These are phyloP conservation scores for Osmanthus fragrans DNA, from an alignment of 257 asterid species.

Conservation along the genomic window DNA sequence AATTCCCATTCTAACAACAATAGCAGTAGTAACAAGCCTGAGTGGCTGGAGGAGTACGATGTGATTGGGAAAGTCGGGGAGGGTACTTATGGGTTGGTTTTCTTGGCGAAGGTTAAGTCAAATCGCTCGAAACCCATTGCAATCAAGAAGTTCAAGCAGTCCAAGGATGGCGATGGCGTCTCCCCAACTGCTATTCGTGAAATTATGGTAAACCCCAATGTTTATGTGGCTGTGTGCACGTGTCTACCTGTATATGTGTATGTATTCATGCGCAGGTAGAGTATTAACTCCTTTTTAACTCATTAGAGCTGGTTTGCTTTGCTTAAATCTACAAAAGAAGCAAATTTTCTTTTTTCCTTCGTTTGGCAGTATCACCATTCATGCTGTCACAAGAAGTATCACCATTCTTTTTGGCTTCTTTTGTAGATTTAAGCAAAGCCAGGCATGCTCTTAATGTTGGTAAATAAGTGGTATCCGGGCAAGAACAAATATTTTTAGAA, in stretches of 20 bases:
- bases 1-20: constrained; percentile 16
- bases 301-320: background rate
- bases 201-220: constrained; percentile 65
- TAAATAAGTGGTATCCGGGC: background rate
- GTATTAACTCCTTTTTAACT: background rate
- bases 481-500: background rate
- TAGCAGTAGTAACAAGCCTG: constrained; percentile 60
- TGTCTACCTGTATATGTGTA: background rate
- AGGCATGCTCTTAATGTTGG: background rate
- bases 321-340: background rate
- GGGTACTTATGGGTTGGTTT: constrained; percentile 96
- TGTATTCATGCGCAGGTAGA: background rate
- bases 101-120: constrained; percentile 80
- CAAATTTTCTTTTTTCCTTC: background rate
- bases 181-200: constrained; percentile 99
- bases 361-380: background rate
- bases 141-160: constrained; percentile 95
- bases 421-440: background rate
- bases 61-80: constrained; percentile 95
- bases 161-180: constrained; percentile 97
- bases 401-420: background rate
- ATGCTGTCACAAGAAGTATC: background rate
- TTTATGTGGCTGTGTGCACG: background rate
- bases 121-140: constrained; percentile 83
- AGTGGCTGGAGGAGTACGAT: constrained; percentile 95